These are phyloP conservation scores for Salix arbutifolia DNA, from an alignment of 345 rosid genomes.

Conservation along the genomic window DNA sequence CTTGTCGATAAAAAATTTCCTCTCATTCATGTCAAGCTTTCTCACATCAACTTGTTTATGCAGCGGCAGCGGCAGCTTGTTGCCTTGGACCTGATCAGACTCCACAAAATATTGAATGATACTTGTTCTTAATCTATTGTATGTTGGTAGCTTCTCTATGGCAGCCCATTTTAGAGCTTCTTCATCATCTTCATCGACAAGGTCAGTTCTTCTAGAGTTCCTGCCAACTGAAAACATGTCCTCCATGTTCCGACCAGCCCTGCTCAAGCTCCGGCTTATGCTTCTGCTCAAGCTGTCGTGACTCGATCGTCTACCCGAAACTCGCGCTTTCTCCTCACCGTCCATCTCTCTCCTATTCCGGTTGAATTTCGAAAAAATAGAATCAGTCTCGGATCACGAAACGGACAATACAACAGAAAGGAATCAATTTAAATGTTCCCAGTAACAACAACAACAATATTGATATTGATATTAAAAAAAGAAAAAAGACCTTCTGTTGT, in stretches of 20 bases:
- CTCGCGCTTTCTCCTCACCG: conserved; percentile 27
- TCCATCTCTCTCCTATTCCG: conserved; percentile 28
- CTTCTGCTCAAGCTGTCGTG: conserved; percentile 10
- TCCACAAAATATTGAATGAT: conserved; percentile 53
- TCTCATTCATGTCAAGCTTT: conserved; percentile 59
- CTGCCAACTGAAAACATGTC: conserved; percentile 48
- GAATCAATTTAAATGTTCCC: neutral
- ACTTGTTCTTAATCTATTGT: conserved; percentile 67
- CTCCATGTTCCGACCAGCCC: conserved; percentile 57
- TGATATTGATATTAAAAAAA: neutral
- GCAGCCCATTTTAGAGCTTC: conserved; percentile 98
- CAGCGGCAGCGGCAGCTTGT: conserved; percentile 11
- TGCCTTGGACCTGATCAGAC: conserved; percentile 26
- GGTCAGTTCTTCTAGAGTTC: conserved; percentile 46
- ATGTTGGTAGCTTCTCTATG: conserved; percentile 82
- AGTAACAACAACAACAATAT: neutral
- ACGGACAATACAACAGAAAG: neutral
- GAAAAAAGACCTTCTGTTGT: neutral
- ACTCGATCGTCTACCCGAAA: conserved; percentile 24
- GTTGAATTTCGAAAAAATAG: neutral
- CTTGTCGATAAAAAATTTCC: conserved; percentile 65
- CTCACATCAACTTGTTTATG: conserved; percentile 66
- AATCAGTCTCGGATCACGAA: neutral
- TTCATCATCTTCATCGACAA: conserved; percentile 70
- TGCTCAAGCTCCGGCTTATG: conserved; percentile 60